Evolutionary conservation across 106 monocot species (phyloP).

Genomic region (Chionographis japonica): DNA sequence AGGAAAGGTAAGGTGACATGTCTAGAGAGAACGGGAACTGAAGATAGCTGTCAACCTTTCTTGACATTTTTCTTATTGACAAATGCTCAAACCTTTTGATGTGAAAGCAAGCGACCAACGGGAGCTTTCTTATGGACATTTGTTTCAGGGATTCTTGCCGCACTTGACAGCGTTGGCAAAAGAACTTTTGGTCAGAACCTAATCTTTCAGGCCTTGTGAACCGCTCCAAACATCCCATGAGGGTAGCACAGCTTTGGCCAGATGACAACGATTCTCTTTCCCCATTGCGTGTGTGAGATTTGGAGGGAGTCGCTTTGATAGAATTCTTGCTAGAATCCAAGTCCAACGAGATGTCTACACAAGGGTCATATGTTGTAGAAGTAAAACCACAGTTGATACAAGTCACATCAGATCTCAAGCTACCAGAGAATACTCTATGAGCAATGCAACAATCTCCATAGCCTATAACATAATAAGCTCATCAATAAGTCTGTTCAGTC

Average conservation of each 20-base stretch:
- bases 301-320: slow-evolving; percentile 12
- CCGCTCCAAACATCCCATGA: slow-evolving; percentile 71
- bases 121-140: slow-evolving; percentile 89
- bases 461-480: slow-evolving; percentile 26
- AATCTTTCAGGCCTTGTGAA: slow-evolving; percentile 85
- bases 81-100: slow-evolving; percentile 95
- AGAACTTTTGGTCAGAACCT: slow-evolving; percentile 82
- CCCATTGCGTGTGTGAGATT: slow-evolving; percentile 31
- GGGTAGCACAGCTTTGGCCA: slow-evolving; percentile 36
- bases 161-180: slow-evolving; percentile 79
- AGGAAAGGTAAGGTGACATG: slow-evolving; percentile 76
- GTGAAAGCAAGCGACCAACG: slow-evolving; percentile 81
- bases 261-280: slow-evolving; percentile 17
- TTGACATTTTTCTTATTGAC: slow-evolving; percentile 57
- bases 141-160: slow-evolving; percentile 92
- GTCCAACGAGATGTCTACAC: slow-evolving; percentile 87
- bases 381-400: slow-evolving; percentile 90
- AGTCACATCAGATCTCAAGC: slow-evolving; percentile 89
- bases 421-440: slow-evolving; percentile 86
- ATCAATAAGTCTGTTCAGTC: not conserved
- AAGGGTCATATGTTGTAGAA: slow-evolving; percentile 91
- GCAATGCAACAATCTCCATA: slow-evolving; percentile 91
- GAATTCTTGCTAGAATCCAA: slow-evolving; percentile 37
- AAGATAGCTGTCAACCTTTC: slow-evolving; percentile 75
- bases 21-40: slow-evolving; percentile 88